phyloP scores from a whole-genome alignment of 768 basidiomycete genomes.

The Auricularia heimuer region DNA sequence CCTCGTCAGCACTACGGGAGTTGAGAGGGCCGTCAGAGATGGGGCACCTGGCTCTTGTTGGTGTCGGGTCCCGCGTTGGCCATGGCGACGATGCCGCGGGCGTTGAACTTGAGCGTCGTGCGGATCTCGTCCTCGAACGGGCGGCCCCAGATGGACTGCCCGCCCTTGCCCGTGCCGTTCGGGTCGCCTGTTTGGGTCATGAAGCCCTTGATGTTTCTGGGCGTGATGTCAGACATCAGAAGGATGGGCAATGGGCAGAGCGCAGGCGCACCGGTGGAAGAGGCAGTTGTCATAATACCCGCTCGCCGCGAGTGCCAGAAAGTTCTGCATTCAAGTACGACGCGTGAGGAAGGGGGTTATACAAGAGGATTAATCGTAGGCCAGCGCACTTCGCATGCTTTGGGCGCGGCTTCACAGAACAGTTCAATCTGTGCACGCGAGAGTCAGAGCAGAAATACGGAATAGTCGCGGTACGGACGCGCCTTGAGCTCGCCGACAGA shows the following conservation, averaged over 20 bases:
- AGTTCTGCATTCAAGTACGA: constrained; percentile 53
- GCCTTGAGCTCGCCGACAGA: constrained; percentile 94
- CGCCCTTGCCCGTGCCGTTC: constrained; percentile 85
- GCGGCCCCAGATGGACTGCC: constrained; percentile 92
- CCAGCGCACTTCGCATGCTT: constrained; percentile 71
- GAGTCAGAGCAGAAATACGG: not conserved
- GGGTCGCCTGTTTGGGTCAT: constrained; percentile 95
- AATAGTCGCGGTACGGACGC: constrained; percentile 9
- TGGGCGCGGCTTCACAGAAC: constrained; percentile 95
- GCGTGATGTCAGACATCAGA: not conserved
- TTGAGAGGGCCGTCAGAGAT: constrained; percentile 13
- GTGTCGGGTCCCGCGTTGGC: constrained; percentile 92
- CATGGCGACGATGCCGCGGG: constrained; percentile 93
- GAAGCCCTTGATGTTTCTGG: constrained; percentile 85
- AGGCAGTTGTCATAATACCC: constrained; percentile 75
- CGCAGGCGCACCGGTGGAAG: constrained; percentile 50
- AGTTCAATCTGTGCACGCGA: constrained; percentile 64
- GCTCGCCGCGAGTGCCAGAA: constrained; percentile 86
- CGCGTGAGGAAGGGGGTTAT: not conserved
- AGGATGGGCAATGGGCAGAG: not conserved
- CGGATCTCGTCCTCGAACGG: constrained; percentile 89
- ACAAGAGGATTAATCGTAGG: constrained; percentile 4
- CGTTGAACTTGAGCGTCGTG: constrained; percentile 96
- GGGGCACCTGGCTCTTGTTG: constrained; percentile 53
- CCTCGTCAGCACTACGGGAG: constrained; percentile 23